Conservation (phyloP, 2,329 filamentous ascomycete genomes). For the Pseudofabraea citricarpa region DNA sequence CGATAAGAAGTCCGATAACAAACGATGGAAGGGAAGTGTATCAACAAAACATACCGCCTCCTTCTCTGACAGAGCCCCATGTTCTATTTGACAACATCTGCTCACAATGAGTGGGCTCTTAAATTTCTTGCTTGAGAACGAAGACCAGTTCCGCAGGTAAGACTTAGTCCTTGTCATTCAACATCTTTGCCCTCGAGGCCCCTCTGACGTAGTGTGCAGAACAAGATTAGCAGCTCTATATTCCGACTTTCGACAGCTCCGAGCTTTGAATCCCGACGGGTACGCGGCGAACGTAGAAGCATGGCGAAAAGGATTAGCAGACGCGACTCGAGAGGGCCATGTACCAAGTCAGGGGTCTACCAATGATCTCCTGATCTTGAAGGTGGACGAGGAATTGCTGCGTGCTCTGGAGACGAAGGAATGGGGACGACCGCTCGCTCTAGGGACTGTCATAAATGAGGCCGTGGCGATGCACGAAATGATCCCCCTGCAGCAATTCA, state of each 20-base stretch:
- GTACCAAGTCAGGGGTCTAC: conserved; percentile 37
- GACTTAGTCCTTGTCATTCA: no score
- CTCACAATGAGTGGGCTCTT: conserved; percentile 61
- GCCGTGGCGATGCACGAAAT: conserved; percentile 65
- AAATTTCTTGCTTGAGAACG: conserved; percentile 56
- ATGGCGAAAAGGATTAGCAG: conserved; percentile 72
- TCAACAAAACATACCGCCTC: no score
- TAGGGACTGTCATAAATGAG: conserved; percentile 74
- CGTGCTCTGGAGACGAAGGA: conserved; percentile 69
- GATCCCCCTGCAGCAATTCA: conserved; percentile 66
- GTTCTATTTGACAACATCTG: background rate
- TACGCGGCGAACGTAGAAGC: conserved; percentile 75
- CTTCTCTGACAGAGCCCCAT: no score
- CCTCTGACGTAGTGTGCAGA: conserved; percentile 35
- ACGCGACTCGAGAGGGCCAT: conserved; percentile 58
- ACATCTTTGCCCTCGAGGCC: background rate
- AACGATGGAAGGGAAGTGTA: no score
- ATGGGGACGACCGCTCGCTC: conserved; percentile 74
- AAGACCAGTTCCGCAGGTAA: conserved; percentile 57
- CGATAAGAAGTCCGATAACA: no score
- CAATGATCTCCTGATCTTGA: conserved; percentile 46
- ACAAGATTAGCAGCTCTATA: conserved; percentile 80
- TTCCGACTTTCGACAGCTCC: conserved; percentile 76
- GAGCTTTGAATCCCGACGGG: conserved; percentile 76
- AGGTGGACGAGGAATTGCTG: conserved; percentile 58